Evolutionary conservation across 495 filamentous ascomycete species (phyloP).

Genomic region (Lepidopterella palustris): DNA sequence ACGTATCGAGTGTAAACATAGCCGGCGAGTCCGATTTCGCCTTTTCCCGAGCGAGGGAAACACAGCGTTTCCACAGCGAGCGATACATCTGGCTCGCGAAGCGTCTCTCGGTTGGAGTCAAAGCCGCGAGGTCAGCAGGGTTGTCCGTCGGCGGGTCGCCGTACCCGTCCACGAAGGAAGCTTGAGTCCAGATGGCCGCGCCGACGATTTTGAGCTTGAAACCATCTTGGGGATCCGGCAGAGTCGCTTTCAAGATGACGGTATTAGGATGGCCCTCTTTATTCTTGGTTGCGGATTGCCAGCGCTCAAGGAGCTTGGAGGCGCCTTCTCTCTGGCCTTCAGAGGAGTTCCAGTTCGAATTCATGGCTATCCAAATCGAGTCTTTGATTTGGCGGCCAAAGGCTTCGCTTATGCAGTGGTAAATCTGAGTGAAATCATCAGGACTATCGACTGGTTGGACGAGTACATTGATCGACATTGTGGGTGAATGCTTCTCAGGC

Average conservation of each 20-base stretch:
- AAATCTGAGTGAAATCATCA: conserved; percentile 7
- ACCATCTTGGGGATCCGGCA: conserved; percentile 23
- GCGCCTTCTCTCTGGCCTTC: conserved; percentile 31
- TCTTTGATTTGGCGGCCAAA: conserved; percentile 42
- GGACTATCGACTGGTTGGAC: no score
- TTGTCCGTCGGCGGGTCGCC: conserved; percentile 34
- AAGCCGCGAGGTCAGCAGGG: conserved; percentile 25
- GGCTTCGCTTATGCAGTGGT: conserved; percentile 21
- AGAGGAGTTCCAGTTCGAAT: conserved; percentile 42
- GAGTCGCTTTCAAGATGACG: conserved; percentile 42
- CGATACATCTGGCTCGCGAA: conserved; percentile 9
- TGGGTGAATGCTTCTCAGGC: no score
- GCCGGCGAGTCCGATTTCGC: no score
- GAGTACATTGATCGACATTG: no score
- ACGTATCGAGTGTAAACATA: no score
- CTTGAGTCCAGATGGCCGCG: conserved; percentile 38
- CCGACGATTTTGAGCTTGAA: conserved; percentile 34
- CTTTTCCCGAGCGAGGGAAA: no score
- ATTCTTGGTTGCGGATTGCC: conserved; percentile 28
- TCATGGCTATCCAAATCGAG: conserved; percentile 40
- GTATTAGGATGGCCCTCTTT: conserved; percentile 39
- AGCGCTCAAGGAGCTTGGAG: conserved; percentile 32
- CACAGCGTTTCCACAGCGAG: conserved; percentile 6
- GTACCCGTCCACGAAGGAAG: conserved; percentile 32
- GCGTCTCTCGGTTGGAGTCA: conserved; percentile 32